These are phyloP conservation scores for Barnettozyma sp. DNA, from an alignment of 805 yeast species.

Conservation along the genomic window DNA sequence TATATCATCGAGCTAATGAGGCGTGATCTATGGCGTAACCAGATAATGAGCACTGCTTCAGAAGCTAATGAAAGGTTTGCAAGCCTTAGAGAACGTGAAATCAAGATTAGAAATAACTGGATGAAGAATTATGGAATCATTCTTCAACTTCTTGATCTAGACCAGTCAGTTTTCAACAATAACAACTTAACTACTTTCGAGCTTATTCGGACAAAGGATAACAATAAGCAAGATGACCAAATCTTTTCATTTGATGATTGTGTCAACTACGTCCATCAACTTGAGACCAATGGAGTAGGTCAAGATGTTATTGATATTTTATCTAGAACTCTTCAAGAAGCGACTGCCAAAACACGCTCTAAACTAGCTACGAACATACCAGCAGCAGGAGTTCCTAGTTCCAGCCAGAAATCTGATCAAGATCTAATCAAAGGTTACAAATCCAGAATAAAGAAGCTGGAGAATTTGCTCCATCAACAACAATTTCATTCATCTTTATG, in stretches of 20 bases:
- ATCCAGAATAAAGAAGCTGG: constrained; percentile 67
- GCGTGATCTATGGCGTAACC: constrained; percentile 47
- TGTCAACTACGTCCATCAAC: constrained; percentile 30
- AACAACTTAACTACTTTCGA: constrained; percentile 18
- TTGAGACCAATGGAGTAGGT: constrained; percentile 28
- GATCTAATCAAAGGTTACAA: constrained; percentile 57
- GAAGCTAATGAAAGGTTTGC: constrained; percentile 54
- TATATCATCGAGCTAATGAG: constrained; percentile 55
- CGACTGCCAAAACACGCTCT: constrained; percentile 23
- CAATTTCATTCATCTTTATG: constrained; percentile 47
- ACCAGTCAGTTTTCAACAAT: constrained; percentile 19
- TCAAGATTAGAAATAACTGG: constrained; percentile 54
- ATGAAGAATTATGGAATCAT: constrained; percentile 47
- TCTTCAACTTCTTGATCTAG: constrained; percentile 29
- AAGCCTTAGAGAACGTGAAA: constrained; percentile 49
- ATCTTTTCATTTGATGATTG: constrained; percentile 25
- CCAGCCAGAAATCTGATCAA: constrained; percentile 1
- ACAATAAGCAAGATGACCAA: not conserved
- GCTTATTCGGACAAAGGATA: constrained; percentile 12
- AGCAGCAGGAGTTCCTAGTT: no score
- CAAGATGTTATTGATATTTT: constrained; percentile 31
- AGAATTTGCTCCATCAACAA: constrained; percentile 68
- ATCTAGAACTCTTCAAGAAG: constrained; percentile 31
- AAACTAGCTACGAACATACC: not conserved
- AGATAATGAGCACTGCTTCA: constrained; percentile 21